Evolutionary conservation across 169 alveolate species (phyloP).

Genomic region (Theileria parva): DNA sequence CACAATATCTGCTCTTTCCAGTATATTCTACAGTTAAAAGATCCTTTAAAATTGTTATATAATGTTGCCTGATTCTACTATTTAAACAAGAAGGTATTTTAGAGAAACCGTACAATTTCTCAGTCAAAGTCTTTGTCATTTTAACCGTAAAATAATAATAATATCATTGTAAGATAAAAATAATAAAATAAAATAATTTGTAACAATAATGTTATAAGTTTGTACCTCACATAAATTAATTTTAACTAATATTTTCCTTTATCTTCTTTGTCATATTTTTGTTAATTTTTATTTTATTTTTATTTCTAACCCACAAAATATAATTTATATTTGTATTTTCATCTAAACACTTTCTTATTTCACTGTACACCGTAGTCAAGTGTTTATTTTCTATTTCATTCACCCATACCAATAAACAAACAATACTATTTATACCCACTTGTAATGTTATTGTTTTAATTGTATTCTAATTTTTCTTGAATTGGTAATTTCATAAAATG

Average conservation of each 20-base stretch:
- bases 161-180: background rate
- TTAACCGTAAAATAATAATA: background rate
- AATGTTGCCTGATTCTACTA: conserved; percentile 56
- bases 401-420: no score
- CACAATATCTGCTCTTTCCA: conserved; percentile 69
- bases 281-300: background rate
- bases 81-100: conserved; percentile 55
- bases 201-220: background rate
- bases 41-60: conserved; percentile 47
- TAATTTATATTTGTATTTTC: background rate
- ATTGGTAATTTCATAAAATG: conserved; percentile 36
- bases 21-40: conserved; percentile 53
- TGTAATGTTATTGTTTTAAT: no score
- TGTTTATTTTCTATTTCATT: no score
- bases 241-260: background rate
- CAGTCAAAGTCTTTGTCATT: conserved; percentile 3
- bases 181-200: background rate
- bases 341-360: no score
- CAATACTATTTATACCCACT: no score
- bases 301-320: background rate
- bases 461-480: no score
- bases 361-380: no score
- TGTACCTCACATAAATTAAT: conserved; percentile 14
- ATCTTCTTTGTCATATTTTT: background rate
- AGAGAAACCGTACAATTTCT: conserved; percentile 27